These are phyloP conservation scores for Parastagonospora nodorum DNA, from an alignment of 2,329 filamentous ascomycete species.

Conservation along the genomic window DNA sequence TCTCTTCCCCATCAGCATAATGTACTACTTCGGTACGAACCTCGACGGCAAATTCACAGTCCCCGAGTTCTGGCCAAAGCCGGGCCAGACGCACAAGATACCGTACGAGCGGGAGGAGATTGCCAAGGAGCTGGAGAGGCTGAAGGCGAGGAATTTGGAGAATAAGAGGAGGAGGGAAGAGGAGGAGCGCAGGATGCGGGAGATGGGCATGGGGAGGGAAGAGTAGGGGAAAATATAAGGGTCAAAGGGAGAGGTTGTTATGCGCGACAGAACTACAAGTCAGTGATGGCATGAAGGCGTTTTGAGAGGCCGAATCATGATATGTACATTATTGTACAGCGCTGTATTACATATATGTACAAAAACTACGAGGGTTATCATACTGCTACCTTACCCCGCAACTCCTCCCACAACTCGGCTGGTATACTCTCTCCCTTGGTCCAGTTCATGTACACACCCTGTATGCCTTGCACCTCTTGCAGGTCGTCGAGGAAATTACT, in stretches of 20 bases:
- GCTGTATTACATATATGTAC: conserved; percentile 33
- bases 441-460: conserved; percentile 77
- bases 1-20: conserved; percentile 97
- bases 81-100: conserved; percentile 75
- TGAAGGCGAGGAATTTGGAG: conserved; percentile 59
- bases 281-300: conserved; percentile 23
- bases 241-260: not conserved
- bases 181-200: conserved; percentile 37
- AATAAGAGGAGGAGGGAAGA: conserved; percentile 55
- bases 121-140: conserved; percentile 74
- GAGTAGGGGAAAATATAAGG: conserved; percentile 8
- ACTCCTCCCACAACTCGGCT: conserved; percentile 46
- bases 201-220: conserved; percentile 19
- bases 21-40: conserved; percentile 99
- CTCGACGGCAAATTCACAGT: conserved; percentile 85
- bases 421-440: conserved; percentile 45
- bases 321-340: conserved; percentile 32
- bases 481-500: conserved; percentile 63
- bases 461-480: conserved; percentile 76
- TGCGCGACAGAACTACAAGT: not conserved
- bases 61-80: conserved; percentile 90
- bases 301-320: conserved; percentile 5
- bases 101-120: conserved; percentile 83
- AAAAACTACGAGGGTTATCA: conserved; percentile 25
- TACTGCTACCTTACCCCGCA: conserved; percentile 43